phyloP scores from a whole-genome alignment of 75 land plant genomes.

The Cunninghamia lanceolata region DNA sequence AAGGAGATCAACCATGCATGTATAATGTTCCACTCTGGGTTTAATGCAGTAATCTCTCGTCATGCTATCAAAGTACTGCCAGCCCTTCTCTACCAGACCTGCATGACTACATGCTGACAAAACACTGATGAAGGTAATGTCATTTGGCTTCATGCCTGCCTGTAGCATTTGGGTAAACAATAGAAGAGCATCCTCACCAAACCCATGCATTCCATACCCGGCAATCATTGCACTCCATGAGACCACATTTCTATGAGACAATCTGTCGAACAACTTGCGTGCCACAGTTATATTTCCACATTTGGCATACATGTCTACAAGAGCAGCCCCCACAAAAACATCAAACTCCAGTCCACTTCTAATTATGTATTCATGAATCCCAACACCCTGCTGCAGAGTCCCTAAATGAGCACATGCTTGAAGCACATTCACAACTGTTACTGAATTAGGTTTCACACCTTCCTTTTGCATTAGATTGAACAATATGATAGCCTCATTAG shows the following conservation, averaged over 20 bases:
- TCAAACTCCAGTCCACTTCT: conserved; percentile 31
- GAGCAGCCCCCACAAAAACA: conserved; percentile 30
- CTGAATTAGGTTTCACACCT: conserved; percentile 28
- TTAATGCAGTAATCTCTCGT: conserved; percentile 21
- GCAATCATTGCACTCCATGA: conserved; percentile 66
- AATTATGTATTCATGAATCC: conserved; percentile 34
- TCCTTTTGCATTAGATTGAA: conserved; percentile 28
- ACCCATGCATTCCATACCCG: conserved; percentile 42
- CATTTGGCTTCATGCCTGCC: conserved; percentile 39
- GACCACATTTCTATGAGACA: conserved; percentile 32
- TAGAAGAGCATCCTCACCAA: conserved; percentile 27
- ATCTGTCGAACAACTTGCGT: conserved; percentile 22
- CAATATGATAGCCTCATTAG: conserved; percentile 34
- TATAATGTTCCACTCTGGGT: conserved; percentile 46
- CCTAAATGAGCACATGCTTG: conserved; percentile 30
- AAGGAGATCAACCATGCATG: conserved; percentile 60
- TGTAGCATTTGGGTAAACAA: conserved; percentile 36
- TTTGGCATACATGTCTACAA: conserved; percentile 53
- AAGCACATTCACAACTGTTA: conserved; percentile 31
- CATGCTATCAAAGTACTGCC: conserved; percentile 31
- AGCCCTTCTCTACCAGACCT: conserved; percentile 46
- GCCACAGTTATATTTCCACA: conserved; percentile 27
- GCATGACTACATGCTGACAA: conserved; percentile 55
- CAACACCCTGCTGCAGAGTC: conserved; percentile 16
- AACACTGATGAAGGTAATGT: conserved; percentile 28